These are phyloP conservation scores for Tricholoma matsutake DNA, from an alignment of 768 basidiomycete genomes.

Conservation along the genomic window DNA sequence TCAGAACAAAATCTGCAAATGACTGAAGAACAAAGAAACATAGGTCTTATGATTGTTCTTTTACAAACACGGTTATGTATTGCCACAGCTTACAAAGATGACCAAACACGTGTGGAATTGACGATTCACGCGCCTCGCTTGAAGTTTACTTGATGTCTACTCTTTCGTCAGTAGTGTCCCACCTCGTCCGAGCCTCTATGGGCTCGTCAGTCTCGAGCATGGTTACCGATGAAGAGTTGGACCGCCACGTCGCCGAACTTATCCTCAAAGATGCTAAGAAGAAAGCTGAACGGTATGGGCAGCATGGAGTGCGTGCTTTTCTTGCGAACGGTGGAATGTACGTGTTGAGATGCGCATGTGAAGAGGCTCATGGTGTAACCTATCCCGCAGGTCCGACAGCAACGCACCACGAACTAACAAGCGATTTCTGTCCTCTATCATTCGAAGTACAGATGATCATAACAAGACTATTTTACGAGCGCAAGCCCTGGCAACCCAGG, in stretches of 20 bases:
- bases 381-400: slow-evolving; percentile 45
- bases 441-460: slow-evolving; percentile 93
- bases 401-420: slow-evolving; percentile 81
- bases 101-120: slow-evolving; percentile 8
- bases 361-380: slow-evolving; percentile 21
- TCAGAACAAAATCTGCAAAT: too few species aligned
- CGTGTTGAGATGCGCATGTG: slow-evolving; percentile 15
- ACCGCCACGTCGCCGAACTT: slow-evolving; percentile 87
- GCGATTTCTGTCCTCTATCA: slow-evolving; percentile 80
- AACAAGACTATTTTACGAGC: slow-evolving; percentile 80
- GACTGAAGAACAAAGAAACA: too few species aligned
- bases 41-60: too few species aligned
- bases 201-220: slow-evolving; percentile 55
- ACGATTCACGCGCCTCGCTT: too few species aligned
- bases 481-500: slow-evolving; percentile 70
- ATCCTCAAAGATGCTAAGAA: slow-evolving; percentile 91
- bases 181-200: slow-evolving; percentile 76
- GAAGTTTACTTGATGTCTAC: slow-evolving; percentile 41
- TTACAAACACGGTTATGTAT: not conserved
- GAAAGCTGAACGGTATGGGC: slow-evolving; percentile 77
- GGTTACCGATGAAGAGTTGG: slow-evolving; percentile 82
- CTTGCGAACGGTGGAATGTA: slow-evolving; percentile 52
- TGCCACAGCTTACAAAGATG: slow-evolving; percentile 15
- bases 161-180: slow-evolving; percentile 81
- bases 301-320: slow-evolving; percentile 78